phyloP scores from a whole-genome alignment of 2,329 filamentous ascomycete species.

The Arachnomyces sp. region DNA sequence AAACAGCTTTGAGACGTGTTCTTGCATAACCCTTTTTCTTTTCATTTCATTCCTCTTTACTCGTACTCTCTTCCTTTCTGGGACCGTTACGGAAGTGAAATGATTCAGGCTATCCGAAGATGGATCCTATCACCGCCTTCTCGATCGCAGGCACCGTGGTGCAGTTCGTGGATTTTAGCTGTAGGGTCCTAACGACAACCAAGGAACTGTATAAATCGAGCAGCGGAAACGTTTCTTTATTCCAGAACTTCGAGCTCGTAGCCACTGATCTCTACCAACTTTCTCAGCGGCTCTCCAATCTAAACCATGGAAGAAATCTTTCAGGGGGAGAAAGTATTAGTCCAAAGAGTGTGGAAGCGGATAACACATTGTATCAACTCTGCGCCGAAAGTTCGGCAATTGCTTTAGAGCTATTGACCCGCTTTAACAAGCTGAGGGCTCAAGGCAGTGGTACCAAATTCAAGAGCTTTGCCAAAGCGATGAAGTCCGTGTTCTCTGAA shows the following conservation, averaged over 20 bases:
- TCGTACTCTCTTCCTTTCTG: too few relatives aligned
- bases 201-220: slow-evolving; percentile 4
- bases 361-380: slow-evolving; percentile 6
- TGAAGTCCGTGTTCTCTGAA: slow-evolving; percentile 6
- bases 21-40: too few relatives aligned
- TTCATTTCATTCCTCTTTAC: too few relatives aligned
- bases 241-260: slow-evolving; percentile 11
- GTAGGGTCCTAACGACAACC: slow-evolving; percentile 3
- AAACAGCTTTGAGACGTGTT: too few relatives aligned
- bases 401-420: slow-evolving; percentile 4
- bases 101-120: too few relatives aligned
- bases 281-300: too few relatives aligned
- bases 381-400: slow-evolving; percentile 6
- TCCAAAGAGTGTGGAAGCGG: too few relatives aligned
- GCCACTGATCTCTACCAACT: slow-evolving; percentile 7
- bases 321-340: slow-evolving; percentile 7
- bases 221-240: slow-evolving; percentile 5
- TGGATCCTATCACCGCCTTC: slow-evolving; percentile 6
- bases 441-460: slow-evolving; percentile 5
- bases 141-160: slow-evolving; percentile 9
- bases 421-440: slow-evolving; percentile 5
- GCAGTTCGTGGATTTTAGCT: slow-evolving; percentile 7
- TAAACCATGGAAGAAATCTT: too few relatives aligned
- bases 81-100: too few relatives aligned
- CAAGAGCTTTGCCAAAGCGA: slow-evolving; percentile 7